Evolutionary conservation across 805 yeast species (phyloP), one percentile per base, ranked within the genome.

Genomic region (Zygosaccharomyces lentus): DNA sequence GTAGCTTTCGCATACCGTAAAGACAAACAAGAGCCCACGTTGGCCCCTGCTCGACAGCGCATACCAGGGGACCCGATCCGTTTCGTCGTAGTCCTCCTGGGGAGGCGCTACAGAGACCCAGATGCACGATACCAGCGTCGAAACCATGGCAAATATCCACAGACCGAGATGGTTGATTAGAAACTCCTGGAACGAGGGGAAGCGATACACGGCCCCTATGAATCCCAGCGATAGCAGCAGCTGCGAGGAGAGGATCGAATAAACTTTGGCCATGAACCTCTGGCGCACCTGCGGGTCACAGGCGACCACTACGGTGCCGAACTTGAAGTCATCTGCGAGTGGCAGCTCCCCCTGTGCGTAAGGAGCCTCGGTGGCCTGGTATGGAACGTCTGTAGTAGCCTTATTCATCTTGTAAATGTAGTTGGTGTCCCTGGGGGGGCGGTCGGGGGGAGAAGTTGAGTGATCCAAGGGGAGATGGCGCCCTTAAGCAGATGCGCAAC

Each of bases 271-370:
- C 54, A 86, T 70, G 56, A 88, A 88, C 62, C 81, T 74, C 53
- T 83, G 85, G 55, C 96, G 78, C 32, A 88, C 73, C 12, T 84
- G 79, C 42, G 86, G 68, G 48, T 84, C 86, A 66, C 96, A 87
- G 26, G 84, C 81, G 3, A 88, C 78, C 19, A 88, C 95, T 43
- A 77, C 75, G 6, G 84, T 84, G 29, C 84, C 78, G 65, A 82
- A 87, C 63, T 87, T 88, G 77, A 87, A 88, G 65, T 87, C 95
- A 55, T 87, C 85, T 3, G 84, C 82, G 38, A 76, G 25, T 27
- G 41, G 24, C 15, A 38, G 10, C 25, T 21, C 26, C 25, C 31
- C 34, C 2, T 58, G 43, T 21, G 29, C 34, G n/a, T 30, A 30
- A 13, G 29, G 34, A n/a, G 27, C 19, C 13, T 38, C 41, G 6